phyloP scores from a whole-genome alignment of 805 yeast genomes.

The Priceomyces medius region DNA sequence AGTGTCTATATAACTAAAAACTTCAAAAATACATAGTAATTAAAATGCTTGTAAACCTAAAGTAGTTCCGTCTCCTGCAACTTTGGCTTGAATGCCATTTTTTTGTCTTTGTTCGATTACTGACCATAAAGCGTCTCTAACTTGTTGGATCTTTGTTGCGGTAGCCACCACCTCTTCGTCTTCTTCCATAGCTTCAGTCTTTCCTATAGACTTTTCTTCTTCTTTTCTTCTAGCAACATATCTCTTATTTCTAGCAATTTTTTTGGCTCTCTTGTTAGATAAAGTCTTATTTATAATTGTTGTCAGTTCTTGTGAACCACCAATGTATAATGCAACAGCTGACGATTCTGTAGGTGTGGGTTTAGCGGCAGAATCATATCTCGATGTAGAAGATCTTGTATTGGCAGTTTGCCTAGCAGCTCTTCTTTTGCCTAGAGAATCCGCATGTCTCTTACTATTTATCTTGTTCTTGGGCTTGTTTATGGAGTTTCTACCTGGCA shows the following conservation, averaged over 20 bases:
- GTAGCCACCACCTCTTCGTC: slow-evolving; percentile 17
- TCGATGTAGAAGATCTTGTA: slow-evolving; percentile 44
- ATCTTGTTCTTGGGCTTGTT: slow-evolving; percentile 73
- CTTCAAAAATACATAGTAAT: slow-evolving; percentile 5
- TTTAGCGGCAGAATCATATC: slow-evolving; percentile 36
- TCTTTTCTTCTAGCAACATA: slow-evolving; percentile 60
- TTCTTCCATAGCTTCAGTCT: slow-evolving; percentile 45
- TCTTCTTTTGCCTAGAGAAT: slow-evolving; percentile 54
- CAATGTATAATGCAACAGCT: slow-evolving; percentile 46
- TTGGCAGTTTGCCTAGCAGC: slow-evolving; percentile 41
- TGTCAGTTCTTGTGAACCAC: slow-evolving; percentile 28
- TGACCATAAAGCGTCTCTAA: slow-evolving; percentile 69
- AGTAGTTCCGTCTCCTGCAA: slow-evolving; percentile 75
- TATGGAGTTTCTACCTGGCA: slow-evolving; percentile 82
- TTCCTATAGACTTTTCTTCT: slow-evolving; percentile 46
- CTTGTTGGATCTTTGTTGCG: slow-evolving; percentile 41
- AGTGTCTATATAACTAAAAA: slow-evolving; percentile 1
- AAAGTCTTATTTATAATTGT: slow-evolving; percentile 57
- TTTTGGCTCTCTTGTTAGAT: slow-evolving; percentile 75
- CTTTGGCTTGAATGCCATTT: slow-evolving; percentile 42
- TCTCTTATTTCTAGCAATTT: slow-evolving; percentile 74
- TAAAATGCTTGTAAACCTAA: slow-evolving; percentile 70
- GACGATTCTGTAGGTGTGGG: slow-evolving; percentile 44
- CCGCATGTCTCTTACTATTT: slow-evolving; percentile 49
- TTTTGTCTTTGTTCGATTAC: slow-evolving; percentile 61